Base-by-base conservation (phyloP, 73 alveolate species). In the Symbiodinium pilosum region DNA sequence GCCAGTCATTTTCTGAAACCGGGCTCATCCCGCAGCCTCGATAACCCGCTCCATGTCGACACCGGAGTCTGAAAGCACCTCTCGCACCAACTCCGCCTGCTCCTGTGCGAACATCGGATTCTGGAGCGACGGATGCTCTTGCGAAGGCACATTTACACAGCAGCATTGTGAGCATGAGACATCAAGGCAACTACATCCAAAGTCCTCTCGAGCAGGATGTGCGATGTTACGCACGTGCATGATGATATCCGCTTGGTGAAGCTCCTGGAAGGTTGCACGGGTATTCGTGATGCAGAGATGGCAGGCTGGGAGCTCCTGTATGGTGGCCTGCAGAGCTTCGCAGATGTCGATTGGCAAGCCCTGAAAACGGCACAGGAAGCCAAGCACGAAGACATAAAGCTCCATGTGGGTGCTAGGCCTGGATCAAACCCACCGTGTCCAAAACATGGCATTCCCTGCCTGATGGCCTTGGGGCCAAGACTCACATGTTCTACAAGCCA, bases 221-320 rank as follows among this genome's bases (percentile, higher is more conserved):
- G 97, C 87, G 75, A 91, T 91, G 88, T 91, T 88, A n/a, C 97
- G 87, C 87, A 91, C 97, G 97, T 91, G 97, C 51, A 91, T 75
- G 18, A 91, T 47, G 83, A 91, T 81, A 34, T 68, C 88, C 4
- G 97, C 97, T 24, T 41, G 89, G 28, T 91, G 97, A 7, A 91
- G 71, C 86, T 91, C 97, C 97, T 91, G 51, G 18, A 0, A 0
- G 32, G 12, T 16, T 30, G 47, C 41, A 20, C n/a, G 0, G 2
- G 4, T 40, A 20, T 24, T 28, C 42, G 36, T 24, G 0, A 41
- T 68, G 11, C 38, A 64, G 38, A n/a, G 9, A 16, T 12, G 16
- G 1, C 87, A 30, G 26, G 7, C 12, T 28, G 43, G 43, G 43
- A 24, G 28, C 43, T 32, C 97, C 97, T 91, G 97, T 30, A 91